Evolutionary conservation across 352 stramenopile genomes (phyloP), one percentile per base, ranked within the genome.

Genomic region (Thraustotheca clavata): DNA sequence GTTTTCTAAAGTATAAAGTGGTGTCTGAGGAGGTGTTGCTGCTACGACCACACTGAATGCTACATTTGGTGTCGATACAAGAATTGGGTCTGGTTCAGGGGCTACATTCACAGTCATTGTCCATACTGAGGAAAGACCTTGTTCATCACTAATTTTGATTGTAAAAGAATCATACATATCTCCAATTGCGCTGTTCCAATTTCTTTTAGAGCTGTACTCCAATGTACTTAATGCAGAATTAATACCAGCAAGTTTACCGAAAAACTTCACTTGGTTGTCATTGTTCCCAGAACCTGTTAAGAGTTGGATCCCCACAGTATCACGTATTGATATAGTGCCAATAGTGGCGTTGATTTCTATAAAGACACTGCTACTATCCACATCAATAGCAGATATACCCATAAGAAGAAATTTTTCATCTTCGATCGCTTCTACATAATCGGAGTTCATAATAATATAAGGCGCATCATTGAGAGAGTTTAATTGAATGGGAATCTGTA

Each of bases 151-250:
- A 1, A 80, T 62, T 11, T 46, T 26, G 33, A 90, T 60, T 3
- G 67, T 74, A 47, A 90, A 71, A 2, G 43, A 60, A 59, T 87
- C 81, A 34, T 76, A 88, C 1, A 66, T 72, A 32, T 86, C 75
- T 29, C 75, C 59, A 7, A 69, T 29, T 35, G 85, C 67, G 24
- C 77, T 90, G 69, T 90, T 90, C 81, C 81, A 90, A 69, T 90
- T 41, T 29, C 49, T 65, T 1, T 70, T 76, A 12, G 81, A 86
- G 27, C 73, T 81, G 67, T 80, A 90, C 26, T 75, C 59, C 7
- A 88, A 29, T n/a, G 62, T 61, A 6, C 72, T 52, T 1, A 90
- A 48, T 5, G 75, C 77, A 6, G 57, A 63, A 38, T 86, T 83
- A 33, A 90, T 38, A 12, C 80, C 65, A 20, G 9, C 16, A 11